These are phyloP conservation scores for Cokeromyces recurvatus DNA, from an alignment of 371 early-diverging fungal species.

Conservation along the genomic window DNA sequence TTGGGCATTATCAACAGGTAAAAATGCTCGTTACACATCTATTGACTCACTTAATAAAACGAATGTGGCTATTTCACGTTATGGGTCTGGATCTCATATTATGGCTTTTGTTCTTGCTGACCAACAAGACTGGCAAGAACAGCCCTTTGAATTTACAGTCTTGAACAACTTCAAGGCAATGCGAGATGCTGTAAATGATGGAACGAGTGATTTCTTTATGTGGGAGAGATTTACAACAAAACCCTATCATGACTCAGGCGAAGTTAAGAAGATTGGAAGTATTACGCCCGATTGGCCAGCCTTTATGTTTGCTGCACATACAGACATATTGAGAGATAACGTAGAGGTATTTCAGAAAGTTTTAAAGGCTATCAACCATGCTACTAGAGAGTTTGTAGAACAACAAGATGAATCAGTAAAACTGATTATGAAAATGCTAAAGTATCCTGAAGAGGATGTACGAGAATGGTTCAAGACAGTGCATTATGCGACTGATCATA, in stretches of 20 bases:
- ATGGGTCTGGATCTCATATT: conserved; percentile 82
- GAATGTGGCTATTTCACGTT: conserved; percentile 69
- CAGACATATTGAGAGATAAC: conserved; percentile 31
- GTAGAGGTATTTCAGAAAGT: conserved; percentile 28
- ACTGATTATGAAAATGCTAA: conserved; percentile 53
- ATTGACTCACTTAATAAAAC: conserved; percentile 58
- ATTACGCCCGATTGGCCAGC: conserved; percentile 90
- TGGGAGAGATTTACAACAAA: conserved; percentile 89
- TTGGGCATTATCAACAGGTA: conserved; percentile 67
- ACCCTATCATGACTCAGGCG: conserved; percentile 69
- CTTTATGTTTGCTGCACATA: conserved; percentile 73
- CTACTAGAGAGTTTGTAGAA: conserved; percentile 46
- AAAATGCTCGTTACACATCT: conserved; percentile 39
- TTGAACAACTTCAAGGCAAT: conserved; percentile 70
- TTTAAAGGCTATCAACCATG: conserved; percentile 41
- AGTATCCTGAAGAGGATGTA: conserved; percentile 64
- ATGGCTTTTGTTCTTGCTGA: conserved; percentile 79
- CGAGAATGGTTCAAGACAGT: conserved; percentile 70
- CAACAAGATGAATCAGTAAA: conserved; percentile 45
- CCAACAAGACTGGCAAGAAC: conserved; percentile 58
- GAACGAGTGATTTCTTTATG: conserved; percentile 69
- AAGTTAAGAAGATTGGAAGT: conserved; percentile 67
- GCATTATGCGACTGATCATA: conserved; percentile 49
- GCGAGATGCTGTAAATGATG: conserved; percentile 65
- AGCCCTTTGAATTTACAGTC: conserved; percentile 55